Conservation (phyloP, 1,139 yeast species). For the Candida gigantensis region DNA sequence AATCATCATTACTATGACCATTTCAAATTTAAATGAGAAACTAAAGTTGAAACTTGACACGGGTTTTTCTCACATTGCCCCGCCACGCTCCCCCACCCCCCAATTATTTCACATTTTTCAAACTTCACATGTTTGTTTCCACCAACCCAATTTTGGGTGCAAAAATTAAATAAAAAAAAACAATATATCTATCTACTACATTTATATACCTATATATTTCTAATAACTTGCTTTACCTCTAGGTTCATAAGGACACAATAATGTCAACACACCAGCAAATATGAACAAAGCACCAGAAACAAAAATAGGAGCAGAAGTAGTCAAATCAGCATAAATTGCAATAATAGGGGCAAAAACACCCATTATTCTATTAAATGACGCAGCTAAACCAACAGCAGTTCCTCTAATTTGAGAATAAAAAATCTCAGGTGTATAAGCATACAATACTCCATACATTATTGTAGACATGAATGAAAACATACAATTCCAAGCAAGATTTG, state of each 20-base stretch:
- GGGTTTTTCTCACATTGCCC: too few relatives aligned
- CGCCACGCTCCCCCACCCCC: too few relatives aligned
- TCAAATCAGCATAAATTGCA: slow-evolving; percentile 44
- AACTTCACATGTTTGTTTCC: too few relatives aligned
- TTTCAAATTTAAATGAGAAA: too few relatives aligned
- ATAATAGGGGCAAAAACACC: slow-evolving; percentile 49
- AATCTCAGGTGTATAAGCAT: slow-evolving; percentile 49
- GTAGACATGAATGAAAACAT: slow-evolving; percentile 42
- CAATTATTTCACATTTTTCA: too few relatives aligned
- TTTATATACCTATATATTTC: not conserved
- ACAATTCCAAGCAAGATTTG: slow-evolving; percentile 47
- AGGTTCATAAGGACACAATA: slow-evolving; percentile 45
- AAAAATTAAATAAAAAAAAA: too few relatives aligned
- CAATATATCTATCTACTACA: too few relatives aligned
- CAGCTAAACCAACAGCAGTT: slow-evolving; percentile 45
- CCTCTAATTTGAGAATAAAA: slow-evolving; percentile 44
- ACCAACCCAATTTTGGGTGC: too few relatives aligned
- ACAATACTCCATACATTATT: slow-evolving; percentile 47
- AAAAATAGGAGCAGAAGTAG: slow-evolving; percentile 45
- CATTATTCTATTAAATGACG: slow-evolving; percentile 42
- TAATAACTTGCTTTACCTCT: slow-evolving; percentile 23
- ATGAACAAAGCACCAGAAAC: slow-evolving; percentile 46
- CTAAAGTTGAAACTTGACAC: too few relatives aligned
- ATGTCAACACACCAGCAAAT: slow-evolving; percentile 33
- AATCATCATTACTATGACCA: too few relatives aligned